A percentile compares a stretch with the other conserved stretches of the same genome.
Conservation (phyloP, 352 stramenopile species). For the Pythium folliculosum region DNA sequence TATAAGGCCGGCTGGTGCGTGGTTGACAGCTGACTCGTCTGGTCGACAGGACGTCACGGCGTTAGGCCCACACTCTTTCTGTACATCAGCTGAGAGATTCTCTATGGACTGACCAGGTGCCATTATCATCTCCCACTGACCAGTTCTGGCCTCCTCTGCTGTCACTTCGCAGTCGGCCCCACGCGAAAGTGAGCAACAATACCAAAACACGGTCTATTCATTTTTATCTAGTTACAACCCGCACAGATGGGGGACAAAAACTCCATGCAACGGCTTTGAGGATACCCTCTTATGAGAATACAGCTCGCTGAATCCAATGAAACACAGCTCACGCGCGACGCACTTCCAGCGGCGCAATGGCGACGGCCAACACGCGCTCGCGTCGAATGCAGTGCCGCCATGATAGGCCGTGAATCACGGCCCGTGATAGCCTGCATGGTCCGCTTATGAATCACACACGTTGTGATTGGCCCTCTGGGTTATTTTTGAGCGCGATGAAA, state of each 20-base stretch:
- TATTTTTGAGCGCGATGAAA: background rate
- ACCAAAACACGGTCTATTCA: constrained; percentile 5
- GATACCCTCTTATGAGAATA: no score
- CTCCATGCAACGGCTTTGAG: background rate
- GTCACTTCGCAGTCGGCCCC: background rate
- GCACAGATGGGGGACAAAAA: background rate
- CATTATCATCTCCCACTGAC: no score
- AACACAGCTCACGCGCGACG: no score
- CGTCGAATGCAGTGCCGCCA: no score
- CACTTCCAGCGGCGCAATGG: no score
- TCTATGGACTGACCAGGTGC: constrained; percentile 1
- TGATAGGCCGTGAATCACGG: no score
- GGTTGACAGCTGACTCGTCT: constrained; percentile 4
- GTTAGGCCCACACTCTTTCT: constrained; percentile 5
- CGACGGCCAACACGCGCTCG: no score
- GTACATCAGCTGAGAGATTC: constrained; percentile 6
- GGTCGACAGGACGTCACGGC: background rate
- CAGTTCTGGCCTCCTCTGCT: constrained; percentile 10
- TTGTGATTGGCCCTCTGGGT: no score
- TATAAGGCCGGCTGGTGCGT: no score
- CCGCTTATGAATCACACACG: no score
- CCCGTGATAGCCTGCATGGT: no score
- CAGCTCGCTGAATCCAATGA: no score
- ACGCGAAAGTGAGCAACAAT: background rate
- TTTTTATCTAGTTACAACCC: background rate